Percentiles rank a stretch among this genome's conserved stretches.
These are phyloP conservation scores for sweet orange (Citrus sinensis) DNA, from an alignment of 345 rosid genomes.

Conservation along the genomic window DVS_A1.0 CM039166.1:17312001-17312500, in stretches of 20 bases:
- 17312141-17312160: not conserved
- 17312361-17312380: no score
- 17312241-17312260: not conserved
- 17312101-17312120: conserved; percentile 77
- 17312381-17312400: no score
- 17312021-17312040: conserved; percentile 50
- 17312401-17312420: no score
- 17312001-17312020: conserved; percentile 91
- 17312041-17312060: conserved; percentile 79
- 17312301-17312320: not conserved
- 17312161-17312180: conserved; percentile 3
- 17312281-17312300: not conserved
- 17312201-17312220: not conserved
- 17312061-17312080: conserved; percentile 96
- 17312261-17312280: not conserved
- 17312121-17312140: conserved; percentile 33
- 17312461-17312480: no score
- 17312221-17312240: not conserved
- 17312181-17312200: not conserved
- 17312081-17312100: conserved; percentile 96
- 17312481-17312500: no score
- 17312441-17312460: no score
- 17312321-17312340: no score
- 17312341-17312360: accelerated
- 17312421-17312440: no score